Evolutionary conservation across 192 early-diverging fungal species (phyloP), one percentile per base, ranked within the genome.

Genomic region (Backusella macrospora): DNA sequence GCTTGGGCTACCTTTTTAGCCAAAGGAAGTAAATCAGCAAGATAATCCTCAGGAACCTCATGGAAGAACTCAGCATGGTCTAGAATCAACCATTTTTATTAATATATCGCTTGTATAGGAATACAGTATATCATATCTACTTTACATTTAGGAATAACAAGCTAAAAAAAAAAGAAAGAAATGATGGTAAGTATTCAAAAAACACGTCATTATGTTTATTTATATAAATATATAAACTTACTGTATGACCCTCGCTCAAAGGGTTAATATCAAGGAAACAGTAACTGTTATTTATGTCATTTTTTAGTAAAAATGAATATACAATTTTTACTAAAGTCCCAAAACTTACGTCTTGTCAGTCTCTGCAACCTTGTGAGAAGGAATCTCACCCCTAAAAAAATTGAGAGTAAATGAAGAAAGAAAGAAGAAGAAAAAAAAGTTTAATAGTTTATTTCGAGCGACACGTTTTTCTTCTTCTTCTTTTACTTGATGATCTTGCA

Each of bases 51-150:
- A 45, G 94, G 91, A 23, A 99, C 77, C 84, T 99, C 84, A 76
- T 97, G 94, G 83, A 95, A 82, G 82, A 93, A 94, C 76, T 96
- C 89, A 52, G 94, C 92, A 70, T 99, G 97, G 65, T 87, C 91
- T 93, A 75, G 72, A 9, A 18, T 46, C 13, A 34, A 65, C 59
- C 48, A 13, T 21, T 52, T 69, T 46, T 65, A 47, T 62, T 34
- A 72, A 18, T 39, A 13, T 3, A 43, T 39, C 4, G 43, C 29
- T 34, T 34, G 29, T 34, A 34, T 34, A 52, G 21, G 18, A 15
- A 49, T 46, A 3, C 1, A 49, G 16, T 16, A 16, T 40, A 21
- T 21, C 43, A 21, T 43, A 42, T 66, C n/a, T 6, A 29, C 68
- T 79, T 75, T 82, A 90, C 89, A 83, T 72, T 92, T 92, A 40